Conservation (phyloP, 2,329 filamentous ascomycete genomes). For the Diplodia sapinea region DNA sequence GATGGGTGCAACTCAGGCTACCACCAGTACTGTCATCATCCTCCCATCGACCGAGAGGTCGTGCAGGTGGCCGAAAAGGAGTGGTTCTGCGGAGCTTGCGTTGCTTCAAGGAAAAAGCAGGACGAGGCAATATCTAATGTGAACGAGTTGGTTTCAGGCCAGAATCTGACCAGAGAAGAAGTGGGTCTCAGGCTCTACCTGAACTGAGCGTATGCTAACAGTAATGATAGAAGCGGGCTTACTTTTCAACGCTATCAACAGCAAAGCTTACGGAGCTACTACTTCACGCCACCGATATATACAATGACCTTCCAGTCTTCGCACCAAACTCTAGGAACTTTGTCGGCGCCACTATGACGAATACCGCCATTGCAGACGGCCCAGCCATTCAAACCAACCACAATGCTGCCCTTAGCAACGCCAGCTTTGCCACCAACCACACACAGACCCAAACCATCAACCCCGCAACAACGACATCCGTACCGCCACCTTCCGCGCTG, state of each 20-base stretch:
- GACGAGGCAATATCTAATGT: conserved; percentile 49
- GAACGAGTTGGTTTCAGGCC: conserved; percentile 47
- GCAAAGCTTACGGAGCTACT: conserved; percentile 68
- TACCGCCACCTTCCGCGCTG: conserved; percentile 13
- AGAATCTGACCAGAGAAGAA: conserved; percentile 50
- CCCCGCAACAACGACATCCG: conserved; percentile 34
- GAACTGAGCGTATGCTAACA: conserved; percentile 34
- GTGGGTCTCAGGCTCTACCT: conserved; percentile 40
- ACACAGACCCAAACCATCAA: conserved; percentile 21
- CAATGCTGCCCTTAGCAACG: conserved; percentile 15
- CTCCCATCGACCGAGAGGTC: conserved; percentile 72
- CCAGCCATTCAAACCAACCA: conserved; percentile 18
- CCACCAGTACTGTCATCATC: conserved; percentile 82
- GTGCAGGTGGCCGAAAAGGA: conserved; percentile 69
- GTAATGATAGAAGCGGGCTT: conserved; percentile 62
- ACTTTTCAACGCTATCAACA: conserved; percentile 67
- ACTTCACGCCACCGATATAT: conserved; percentile 63
- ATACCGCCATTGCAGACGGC: conserved; percentile 33
- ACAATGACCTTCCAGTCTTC: conserved; percentile 72
- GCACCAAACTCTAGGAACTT: conserved; percentile 45
- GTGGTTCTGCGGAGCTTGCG: conserved; percentile 74
- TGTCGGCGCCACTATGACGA: conserved; percentile 34
- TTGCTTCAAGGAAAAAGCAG: conserved; percentile 41
- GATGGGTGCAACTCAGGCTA: conserved; percentile 80
- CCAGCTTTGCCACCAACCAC: conserved; percentile 16